A percentile compares a stretch with the other conserved stretches of the same genome.
Conservation (phyloP, 2,329 filamentous ascomycete genomes). For the Scleromitrula shiraiana region DNA sequence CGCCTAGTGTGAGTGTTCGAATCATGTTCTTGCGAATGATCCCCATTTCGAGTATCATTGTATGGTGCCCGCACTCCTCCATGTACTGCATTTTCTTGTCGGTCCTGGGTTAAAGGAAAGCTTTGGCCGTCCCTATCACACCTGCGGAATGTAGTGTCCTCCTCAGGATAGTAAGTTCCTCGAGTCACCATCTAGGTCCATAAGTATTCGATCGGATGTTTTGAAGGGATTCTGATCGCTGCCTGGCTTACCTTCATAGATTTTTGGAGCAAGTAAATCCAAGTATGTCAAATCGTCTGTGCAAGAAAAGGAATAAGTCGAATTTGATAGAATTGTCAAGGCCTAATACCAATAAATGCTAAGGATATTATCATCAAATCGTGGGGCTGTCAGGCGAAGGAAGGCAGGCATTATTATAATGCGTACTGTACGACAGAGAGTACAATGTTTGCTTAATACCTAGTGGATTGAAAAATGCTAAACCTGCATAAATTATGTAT, state of each 20-base stretch:
- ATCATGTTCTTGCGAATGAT: slow-evolving; percentile 20
- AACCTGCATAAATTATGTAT: not conserved
- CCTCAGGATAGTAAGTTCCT: slow-evolving; percentile 18
- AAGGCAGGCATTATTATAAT: slow-evolving; percentile 19
- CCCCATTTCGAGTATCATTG: slow-evolving; percentile 17
- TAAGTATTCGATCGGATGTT: slow-evolving; percentile 4
- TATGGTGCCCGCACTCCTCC: slow-evolving; percentile 16
- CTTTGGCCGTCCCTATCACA: slow-evolving; percentile 17
- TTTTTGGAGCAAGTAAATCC: not conserved
- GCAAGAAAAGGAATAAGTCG: slow-evolving; percentile 14
- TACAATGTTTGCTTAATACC: slow-evolving; percentile 15
- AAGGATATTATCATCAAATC: slow-evolving; percentile 12
- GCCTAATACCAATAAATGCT: slow-evolving; percentile 5
- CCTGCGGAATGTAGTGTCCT: slow-evolving; percentile 22
- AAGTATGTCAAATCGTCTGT: not conserved
- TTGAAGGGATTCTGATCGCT: not conserved
- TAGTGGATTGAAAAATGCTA: not conserved
- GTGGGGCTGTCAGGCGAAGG: slow-evolving; percentile 12
- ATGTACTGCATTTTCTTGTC: slow-evolving; percentile 8
- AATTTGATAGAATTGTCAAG: slow-evolving; percentile 11
- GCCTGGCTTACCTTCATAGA: slow-evolving; percentile 6
- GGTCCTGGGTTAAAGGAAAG: slow-evolving; percentile 25
- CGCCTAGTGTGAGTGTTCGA: slow-evolving; percentile 22
- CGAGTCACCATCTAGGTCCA: slow-evolving; percentile 14
- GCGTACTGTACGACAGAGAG: slow-evolving; percentile 14